These are phyloP conservation scores for Suillus ampliporus DNA, from an alignment of 768 basidiomycete species.

Conservation along the genomic window DNA sequence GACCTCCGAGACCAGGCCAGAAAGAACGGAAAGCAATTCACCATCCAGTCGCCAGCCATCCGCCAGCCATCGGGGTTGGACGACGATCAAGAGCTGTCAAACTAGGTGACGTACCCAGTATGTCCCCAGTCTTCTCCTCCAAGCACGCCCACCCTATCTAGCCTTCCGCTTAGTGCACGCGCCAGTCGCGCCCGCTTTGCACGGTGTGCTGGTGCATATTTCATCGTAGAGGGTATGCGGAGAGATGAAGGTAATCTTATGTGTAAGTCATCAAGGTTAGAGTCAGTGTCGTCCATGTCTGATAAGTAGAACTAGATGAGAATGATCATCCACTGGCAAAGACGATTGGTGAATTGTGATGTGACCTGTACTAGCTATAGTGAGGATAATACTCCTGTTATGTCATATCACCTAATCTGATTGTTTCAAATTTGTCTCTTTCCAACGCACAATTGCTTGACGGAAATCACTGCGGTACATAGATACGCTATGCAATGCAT, in stretches of 20 bases:
- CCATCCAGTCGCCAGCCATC: background rate
- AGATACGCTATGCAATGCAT: background rate
- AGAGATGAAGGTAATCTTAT: background rate
- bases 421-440: no score
- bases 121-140: conserved; percentile 68
- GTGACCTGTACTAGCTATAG: no score
- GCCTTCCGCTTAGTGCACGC: conserved; percentile 22
- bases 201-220: conserved; percentile 7
- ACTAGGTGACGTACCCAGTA: conserved; percentile 56
- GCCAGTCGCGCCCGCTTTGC: conserved; percentile 21
- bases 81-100: background rate
- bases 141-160: conserved; percentile 77
- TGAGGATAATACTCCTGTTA: conserved; percentile 3
- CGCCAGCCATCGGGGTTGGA: background rate
- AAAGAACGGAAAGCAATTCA: conserved; percentile 5
- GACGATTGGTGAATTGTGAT: no score
- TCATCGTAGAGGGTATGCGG: background rate
- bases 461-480: background rate
- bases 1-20: background rate
- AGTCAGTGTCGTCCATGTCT: background rate
- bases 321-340: no score
- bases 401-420: background rate
- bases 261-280: background rate
- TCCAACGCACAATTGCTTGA: background rate
- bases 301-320: background rate